Base-by-base conservation (phyloP, 169 alveolate genomes). In the Plasmodium coatneyi region DNA sequence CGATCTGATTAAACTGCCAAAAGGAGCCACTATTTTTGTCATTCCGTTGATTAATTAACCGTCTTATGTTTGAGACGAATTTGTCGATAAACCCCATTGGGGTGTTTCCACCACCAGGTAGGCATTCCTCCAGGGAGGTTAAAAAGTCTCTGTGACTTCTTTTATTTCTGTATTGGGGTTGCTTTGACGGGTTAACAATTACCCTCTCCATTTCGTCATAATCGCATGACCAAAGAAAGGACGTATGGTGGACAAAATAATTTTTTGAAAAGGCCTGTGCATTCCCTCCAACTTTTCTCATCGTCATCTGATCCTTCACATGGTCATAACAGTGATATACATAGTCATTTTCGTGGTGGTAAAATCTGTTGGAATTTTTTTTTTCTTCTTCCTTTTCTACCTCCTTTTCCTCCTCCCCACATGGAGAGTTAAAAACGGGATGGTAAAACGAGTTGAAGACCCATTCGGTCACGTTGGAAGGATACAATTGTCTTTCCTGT, bases 231-330 rank as follows among this genome's bases (percentile, higher is more conserved):
- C 97, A 96, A 28, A 94, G 79, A 92, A 95, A 95, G n/a, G 95
- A 95, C 22, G 96, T 95, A 86, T 96, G 97, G 74, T 96, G 96
- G 14, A 95, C 97, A 93, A 96, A 96, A 30, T 96, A 93, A 79
- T 94, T 71, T 60, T 81, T 92, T 7, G 92, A 80, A 87, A 79
- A 95, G 4, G 97, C 96, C 79, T 95, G 97, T 7, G 97, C 96
- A 92, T 96, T 96, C 3, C 97, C 97, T 10, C 96, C 97, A 14
- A 96, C 96, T 72, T 96, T 96, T 86, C 79, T 91, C 34, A 93
- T 78, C 34, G 14, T 52, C 3, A 56, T 19, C 5, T 74, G 39
- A 12, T 92, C 16, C 43, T 46, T 16, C 16, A 46, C 10, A 16
- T 79, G 19, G 36, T 92, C 83, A 41, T 71, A 41, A n/a, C 1